Conservation (phyloP, 164 flowering plant genomes). For the Sedum album region DNA sequence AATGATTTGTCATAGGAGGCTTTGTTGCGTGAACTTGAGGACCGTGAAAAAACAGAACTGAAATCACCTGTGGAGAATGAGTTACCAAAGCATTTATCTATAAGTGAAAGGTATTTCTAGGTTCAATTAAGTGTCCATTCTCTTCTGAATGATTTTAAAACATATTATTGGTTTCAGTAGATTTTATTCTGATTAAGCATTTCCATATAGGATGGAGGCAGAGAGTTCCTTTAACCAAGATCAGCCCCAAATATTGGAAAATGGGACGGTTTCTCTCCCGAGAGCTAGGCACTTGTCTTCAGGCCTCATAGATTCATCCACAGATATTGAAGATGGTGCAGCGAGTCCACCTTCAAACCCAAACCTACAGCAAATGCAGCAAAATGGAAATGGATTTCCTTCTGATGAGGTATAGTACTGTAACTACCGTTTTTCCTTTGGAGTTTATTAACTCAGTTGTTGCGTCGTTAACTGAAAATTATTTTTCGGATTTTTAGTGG, state of each 20-base stretch:
- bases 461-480: not conserved
- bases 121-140: not conserved
- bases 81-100: not conserved
- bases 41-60: not conserved
- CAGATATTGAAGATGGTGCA: slow-evolving; percentile 28
- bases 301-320: slow-evolving; percentile 27
- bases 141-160: not conserved
- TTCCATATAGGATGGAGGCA: slow-evolving; percentile 17
- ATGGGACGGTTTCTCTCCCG: slow-evolving; percentile 54
- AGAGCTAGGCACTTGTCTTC: slow-evolving; percentile 45
- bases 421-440: not conserved
- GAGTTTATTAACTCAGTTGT: not conserved
- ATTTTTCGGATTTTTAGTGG: slow-evolving; percentile 48
- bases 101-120: not conserved
- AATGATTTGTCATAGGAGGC: too few relatives aligned
- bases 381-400: slow-evolving; percentile 36
- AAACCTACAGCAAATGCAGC: slow-evolving; percentile 27
- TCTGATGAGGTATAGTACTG: slow-evolving; percentile 38
- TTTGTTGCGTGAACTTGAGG: not conserved
- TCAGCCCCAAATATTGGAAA: slow-evolving; percentile 63
- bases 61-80: not conserved
- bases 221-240: slow-evolving; percentile 54
- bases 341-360: slow-evolving; percentile 51
- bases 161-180: not conserved
- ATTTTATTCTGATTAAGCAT: not conserved